phyloP scores from a whole-genome alignment of 345 rosid genomes.

The Camelina hispida region DNA sequence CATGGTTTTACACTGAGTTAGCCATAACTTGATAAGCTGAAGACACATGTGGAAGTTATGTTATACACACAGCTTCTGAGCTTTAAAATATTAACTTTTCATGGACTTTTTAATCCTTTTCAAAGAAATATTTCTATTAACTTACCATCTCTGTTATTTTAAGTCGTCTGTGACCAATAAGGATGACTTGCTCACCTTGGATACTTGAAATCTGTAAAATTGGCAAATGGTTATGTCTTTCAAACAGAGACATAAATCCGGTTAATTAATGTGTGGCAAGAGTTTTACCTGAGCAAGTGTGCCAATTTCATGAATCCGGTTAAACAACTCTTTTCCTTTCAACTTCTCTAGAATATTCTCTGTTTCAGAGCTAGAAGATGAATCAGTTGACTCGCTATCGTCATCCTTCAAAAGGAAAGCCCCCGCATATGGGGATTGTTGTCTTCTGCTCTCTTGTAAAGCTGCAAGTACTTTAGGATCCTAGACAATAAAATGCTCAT shows the following conservation, averaged over 20 bases:
- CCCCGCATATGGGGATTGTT: constrained; percentile 94
- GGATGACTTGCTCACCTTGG: constrained; percentile 86
- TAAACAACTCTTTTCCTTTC: constrained; percentile 76
- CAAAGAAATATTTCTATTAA: background rate
- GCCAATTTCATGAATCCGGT: constrained; percentile 87
- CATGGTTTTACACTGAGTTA: constrained; percentile 36
- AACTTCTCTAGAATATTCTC: constrained; percentile 63
- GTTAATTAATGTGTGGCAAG: background rate
- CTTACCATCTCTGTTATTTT: constrained; percentile 85
- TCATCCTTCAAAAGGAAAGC: constrained; percentile 96
- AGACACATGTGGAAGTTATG: constrained; percentile 13
- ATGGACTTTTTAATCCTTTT: background rate
- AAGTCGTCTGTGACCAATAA: constrained; percentile 83
- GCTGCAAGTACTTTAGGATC: constrained; percentile 89
- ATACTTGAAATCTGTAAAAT: constrained; percentile 70
- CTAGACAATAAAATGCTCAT: constrained; percentile 46
- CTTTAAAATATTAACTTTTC: background rate
- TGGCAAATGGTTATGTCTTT: constrained; percentile 14
- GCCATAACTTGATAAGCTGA: constrained; percentile 9
- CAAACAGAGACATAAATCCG: background rate
- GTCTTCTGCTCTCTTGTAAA: constrained; percentile 78
- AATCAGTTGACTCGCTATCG: constrained; percentile 69
- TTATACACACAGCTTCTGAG: background rate
- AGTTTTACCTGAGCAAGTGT: constrained; percentile 82
- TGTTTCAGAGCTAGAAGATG: constrained; percentile 64